A percentile compares a stretch with the other conserved stretches of the same genome.
These are phyloP conservation scores for Licmophora abbreviata DNA, from an alignment of 108 stramenopile genomes.

Conservation along the genomic window DNA sequence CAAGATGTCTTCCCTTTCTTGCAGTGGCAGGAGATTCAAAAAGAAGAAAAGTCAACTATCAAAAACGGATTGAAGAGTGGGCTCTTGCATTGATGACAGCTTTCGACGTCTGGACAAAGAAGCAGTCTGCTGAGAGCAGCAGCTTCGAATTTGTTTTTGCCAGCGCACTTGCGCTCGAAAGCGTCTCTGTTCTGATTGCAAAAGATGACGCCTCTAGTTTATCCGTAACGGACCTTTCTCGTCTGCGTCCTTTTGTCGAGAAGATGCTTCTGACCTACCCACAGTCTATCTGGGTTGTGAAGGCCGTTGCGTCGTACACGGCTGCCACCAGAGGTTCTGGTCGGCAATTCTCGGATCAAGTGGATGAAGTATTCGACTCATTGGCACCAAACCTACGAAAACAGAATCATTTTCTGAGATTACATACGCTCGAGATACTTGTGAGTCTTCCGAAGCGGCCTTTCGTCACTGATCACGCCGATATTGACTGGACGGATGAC, in stretches of 20 bases:
- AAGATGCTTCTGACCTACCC: conserved; percentile 25
- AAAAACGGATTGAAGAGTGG: no score
- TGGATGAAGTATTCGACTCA: conserved; percentile 38
- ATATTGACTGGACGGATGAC: conserved; percentile 70
- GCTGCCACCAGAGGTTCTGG: conserved; percentile 13
- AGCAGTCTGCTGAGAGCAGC: no score
- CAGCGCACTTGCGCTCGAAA: no score
- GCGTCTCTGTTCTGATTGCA: no score
- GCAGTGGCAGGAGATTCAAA: no score
- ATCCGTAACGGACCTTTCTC: neutral
- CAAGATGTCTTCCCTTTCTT: no score
- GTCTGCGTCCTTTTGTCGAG: neutral
- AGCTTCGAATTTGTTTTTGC: no score
- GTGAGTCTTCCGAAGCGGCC: conserved; percentile 52
- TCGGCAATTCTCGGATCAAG: conserved; percentile 2
- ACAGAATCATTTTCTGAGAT: conserved; percentile 55
- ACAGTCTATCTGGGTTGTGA: conserved; percentile 45
- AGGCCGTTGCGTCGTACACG: conserved; percentile 36
- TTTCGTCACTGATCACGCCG: conserved; percentile 62
- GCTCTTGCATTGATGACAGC: no score
- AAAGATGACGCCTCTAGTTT: no score
- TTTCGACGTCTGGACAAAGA: no score
- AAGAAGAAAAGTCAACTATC: no score
- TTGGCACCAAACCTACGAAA: conserved; percentile 51
- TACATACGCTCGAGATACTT: conserved; percentile 65